Evolutionary conservation across 257 asterid species (phyloP).

Genomic region (Solanum paucissectum): DNA sequence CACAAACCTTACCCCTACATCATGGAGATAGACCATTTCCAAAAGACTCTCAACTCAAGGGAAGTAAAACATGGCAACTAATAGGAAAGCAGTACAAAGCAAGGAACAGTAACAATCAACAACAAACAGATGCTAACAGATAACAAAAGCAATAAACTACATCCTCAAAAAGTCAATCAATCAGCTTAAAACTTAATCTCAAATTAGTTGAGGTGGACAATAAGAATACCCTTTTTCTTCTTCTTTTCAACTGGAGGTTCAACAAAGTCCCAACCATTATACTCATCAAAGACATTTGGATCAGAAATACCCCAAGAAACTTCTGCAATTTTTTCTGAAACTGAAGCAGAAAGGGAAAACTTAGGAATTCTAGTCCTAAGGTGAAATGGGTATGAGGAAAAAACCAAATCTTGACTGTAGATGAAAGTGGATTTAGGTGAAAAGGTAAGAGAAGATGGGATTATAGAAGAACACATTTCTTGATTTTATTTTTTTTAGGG

Average conservation of each 20-base stretch:
- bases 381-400: constrained; percentile 22
- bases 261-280: constrained; percentile 73
- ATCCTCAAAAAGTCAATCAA: neutral
- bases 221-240: neutral
- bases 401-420: constrained; percentile 18
- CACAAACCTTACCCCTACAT: neutral
- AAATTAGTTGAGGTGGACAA: neutral
- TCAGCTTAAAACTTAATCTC: neutral
- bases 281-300: constrained; percentile 25
- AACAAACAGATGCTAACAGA: neutral
- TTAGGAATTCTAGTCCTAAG: constrained; percentile 25
- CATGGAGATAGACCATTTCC: neutral
- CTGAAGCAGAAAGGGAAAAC: constrained; percentile 33
- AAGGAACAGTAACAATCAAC: neutral
- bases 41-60: neutral
- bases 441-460: constrained; percentile 26
- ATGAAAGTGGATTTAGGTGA: constrained; percentile 27
- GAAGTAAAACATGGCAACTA: neutral
- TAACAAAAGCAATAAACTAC: neutral
- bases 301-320: constrained; percentile 45
- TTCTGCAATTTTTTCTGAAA: constrained; percentile 29
- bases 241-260: constrained; percentile 24
- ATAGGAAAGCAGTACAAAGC: neutral
- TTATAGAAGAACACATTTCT: constrained; percentile 45
- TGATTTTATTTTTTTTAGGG: neutral